Conservation (phyloP, 2,329 filamentous ascomycete genomes). For the Neopestalotiopsis sp. region DNA sequence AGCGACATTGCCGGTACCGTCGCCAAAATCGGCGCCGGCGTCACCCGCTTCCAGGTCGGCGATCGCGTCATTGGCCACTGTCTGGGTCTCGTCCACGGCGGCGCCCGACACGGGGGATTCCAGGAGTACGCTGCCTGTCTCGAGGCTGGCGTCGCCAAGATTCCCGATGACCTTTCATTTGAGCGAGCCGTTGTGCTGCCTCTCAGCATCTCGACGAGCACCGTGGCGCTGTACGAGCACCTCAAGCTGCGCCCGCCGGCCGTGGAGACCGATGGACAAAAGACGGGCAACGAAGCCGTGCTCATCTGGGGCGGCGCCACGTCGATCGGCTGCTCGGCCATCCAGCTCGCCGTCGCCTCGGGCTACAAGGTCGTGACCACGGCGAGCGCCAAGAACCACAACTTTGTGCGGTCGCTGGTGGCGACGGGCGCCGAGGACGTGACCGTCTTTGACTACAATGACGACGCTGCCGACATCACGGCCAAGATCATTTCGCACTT, state of each 20-base stretch:
- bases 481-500: slow-evolving; percentile 15
- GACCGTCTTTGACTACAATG: slow-evolving; percentile 13
- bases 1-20: slow-evolving; percentile 28
- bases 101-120: slow-evolving; percentile 15
- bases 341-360: slow-evolving; percentile 16
- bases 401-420: slow-evolving; percentile 35
- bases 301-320: slow-evolving; percentile 20
- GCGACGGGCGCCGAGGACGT: background rate
- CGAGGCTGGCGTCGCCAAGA: slow-evolving; percentile 11
- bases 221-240: slow-evolving; percentile 8
- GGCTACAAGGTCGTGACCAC: slow-evolving; percentile 18
- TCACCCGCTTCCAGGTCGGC: slow-evolving; percentile 24
- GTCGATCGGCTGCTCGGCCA: slow-evolving; percentile 15
- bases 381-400: slow-evolving; percentile 17
- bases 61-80: slow-evolving; percentile 26
- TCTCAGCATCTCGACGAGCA: slow-evolving; percentile 9
- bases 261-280: background rate
- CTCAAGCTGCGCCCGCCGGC: slow-evolving; percentile 16
- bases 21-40: slow-evolving; percentile 23
- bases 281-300: background rate
- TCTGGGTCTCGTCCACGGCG: slow-evolving; percentile 19
- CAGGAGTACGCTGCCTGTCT: slow-evolving; percentile 17
- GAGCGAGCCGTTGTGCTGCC: slow-evolving; percentile 16
- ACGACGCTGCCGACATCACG: slow-evolving; percentile 20
- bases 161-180: slow-evolving; percentile 14